Percentiles rank a stretch among this genome's conserved stretches.
These are phyloP conservation scores for Cryptosporidium felis DNA, from an alignment of 169 alveolate species.

Conservation along the genomic window DNA sequence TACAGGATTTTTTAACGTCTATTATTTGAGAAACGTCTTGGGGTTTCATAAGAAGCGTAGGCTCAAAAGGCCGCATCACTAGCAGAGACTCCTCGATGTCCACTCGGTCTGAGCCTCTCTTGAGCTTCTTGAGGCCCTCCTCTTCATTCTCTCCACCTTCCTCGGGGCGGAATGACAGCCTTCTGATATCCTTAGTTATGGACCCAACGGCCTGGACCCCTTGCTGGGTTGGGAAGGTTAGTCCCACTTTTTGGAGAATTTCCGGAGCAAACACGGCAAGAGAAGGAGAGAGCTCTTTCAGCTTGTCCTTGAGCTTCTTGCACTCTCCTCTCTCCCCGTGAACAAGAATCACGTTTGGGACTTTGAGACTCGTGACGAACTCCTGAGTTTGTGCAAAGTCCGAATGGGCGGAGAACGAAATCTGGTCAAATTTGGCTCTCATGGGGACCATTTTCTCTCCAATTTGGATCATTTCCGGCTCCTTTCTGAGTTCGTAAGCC, in stretches of 20 bases:
- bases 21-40: conserved; percentile 38
- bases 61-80: conserved; percentile 55
- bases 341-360: conserved; percentile 93
- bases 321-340: conserved; percentile 95
- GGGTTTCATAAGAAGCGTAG: conserved; percentile 22
- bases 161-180: too few species aligned
- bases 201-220: conserved; percentile 32
- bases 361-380: conserved; percentile 88
- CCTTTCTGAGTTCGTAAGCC: conserved; percentile 93
- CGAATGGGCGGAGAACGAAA: conserved; percentile 95
- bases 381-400: conserved; percentile 94
- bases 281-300: conserved; percentile 76
- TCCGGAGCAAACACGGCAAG: conserved; percentile 81
- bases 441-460: conserved; percentile 81
- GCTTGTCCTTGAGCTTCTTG: conserved; percentile 81
- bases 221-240: conserved; percentile 64
- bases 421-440: conserved; percentile 85
- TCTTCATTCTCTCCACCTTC: neutral
- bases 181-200: conserved; percentile 20
- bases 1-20: conserved; percentile 39
- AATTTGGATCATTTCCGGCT: conserved; percentile 87
- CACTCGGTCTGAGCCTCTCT: too few species aligned
- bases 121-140: neutral
- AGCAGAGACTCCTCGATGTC: conserved; percentile 31
- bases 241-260: conserved; percentile 76